These are phyloP conservation scores for Aspergillus pseudoviridinutans DNA, from an alignment of 2,329 filamentous ascomycete species.

Conservation along the genomic window DNA sequence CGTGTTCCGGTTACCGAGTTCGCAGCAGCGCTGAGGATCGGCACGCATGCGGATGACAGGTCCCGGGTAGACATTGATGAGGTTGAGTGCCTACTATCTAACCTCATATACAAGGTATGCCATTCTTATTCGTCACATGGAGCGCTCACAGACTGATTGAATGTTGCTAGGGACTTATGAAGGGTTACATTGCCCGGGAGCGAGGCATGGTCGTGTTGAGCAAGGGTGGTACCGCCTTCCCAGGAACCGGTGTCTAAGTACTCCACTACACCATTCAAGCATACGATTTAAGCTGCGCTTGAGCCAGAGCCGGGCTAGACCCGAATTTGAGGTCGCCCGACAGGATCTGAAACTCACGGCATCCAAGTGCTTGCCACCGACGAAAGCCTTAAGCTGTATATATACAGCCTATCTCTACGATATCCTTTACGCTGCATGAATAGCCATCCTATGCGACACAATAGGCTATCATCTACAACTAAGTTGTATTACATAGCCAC, in stretches of 20 bases:
- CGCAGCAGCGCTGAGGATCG: constrained; percentile 74
- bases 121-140: neutral
- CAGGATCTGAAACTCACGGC: neutral
- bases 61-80: constrained; percentile 78
- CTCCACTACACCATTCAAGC: neutral
- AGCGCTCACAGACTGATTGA: constrained; percentile 7
- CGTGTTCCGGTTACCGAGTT: constrained; percentile 82
- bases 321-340: neutral
- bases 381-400: neutral
- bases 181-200: constrained; percentile 94
- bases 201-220: constrained; percentile 86
- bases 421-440: neutral
- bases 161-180: constrained; percentile 75
- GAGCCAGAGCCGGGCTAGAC: neutral
- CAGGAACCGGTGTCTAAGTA: constrained; percentile 71
- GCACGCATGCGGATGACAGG: constrained; percentile 48
- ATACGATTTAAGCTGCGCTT: neutral
- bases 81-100: constrained; percentile 90
- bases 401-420: neutral
- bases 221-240: constrained; percentile 81
- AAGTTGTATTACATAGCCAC: neutral
- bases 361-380: neutral
- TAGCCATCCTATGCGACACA: neutral
- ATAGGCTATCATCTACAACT: neutral
- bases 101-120: constrained; percentile 94